Base-by-base conservation (phyloP, 345 rosid genomes). In the Eucalyptus pauciflora region DNA sequence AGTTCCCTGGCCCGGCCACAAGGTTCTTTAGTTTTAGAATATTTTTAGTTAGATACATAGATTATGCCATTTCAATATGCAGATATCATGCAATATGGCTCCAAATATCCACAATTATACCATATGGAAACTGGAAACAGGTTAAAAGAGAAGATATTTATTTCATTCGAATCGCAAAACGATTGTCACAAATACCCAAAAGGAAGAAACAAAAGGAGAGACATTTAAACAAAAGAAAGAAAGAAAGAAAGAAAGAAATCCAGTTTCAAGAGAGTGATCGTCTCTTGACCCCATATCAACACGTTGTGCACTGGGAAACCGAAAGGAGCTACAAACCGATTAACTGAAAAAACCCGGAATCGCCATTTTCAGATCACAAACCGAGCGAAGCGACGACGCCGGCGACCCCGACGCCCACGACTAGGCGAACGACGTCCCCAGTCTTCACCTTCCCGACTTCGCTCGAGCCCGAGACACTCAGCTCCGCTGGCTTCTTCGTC, bases 361-460 rank as follows among this genome's bases (percentile, higher is more conserved):
- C 48, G 29, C 85, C 85, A 76, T 41, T 76, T 86, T 51, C 87
- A 7, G 49, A 51, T 86, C 87, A 86, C 69, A 86, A 86, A 52
- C 64, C 60, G n/a, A 60, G 64, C 2, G n/a, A 86, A 22, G 64
- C 67, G 49, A 86, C 33, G 67, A 54, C n/a, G 2, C 46, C 37
- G 17, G 87, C 69, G 5, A 86, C 67, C 64, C 69, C 46, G 29
- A 86, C 31, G 49, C 60, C 48, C 45, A 60, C 20, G 64, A 41
- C 48, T 20, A 76, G 83, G 29, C 48, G 29, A 41, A 76, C 27
- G 15, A 76, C 85, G 85, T 76, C 45, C 48, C 69, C 67, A 11
- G 67, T 50, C 60, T 16, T 86, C 64, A 31, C 67, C 69, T 33
- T 54, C 60, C 67, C 6, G 43, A 86, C 67, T 27, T 86, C 48